Evolutionary conservation across 805 yeast species (phyloP), one percentile per base, ranked within the genome.

Genomic region (Starmerella vaccinii): DNA sequence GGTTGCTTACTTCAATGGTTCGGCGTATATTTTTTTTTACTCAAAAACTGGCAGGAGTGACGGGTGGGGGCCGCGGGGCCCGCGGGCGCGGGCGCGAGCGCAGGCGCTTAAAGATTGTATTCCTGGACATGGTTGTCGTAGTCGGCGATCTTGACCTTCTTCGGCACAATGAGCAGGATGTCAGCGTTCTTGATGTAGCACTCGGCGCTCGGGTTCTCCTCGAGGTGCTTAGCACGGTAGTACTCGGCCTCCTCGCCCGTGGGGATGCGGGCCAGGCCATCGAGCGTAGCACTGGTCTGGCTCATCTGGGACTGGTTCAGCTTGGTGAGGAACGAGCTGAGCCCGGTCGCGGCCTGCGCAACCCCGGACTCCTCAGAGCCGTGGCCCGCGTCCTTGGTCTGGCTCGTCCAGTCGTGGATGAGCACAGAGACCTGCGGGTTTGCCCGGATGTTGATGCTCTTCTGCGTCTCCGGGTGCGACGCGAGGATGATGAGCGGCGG

Each of bases 341-440:
- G 64, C 57, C 60, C 13, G 63, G 58, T 22, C 58, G 58, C n/a
- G 15, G 47, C 47, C 23, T 26, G 47, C 53, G 50, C 32, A n/a
- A 27, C 37, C n/a, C 67, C 63, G 59, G 74, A 73, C 4, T 83
- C 78, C 1, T 86, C 75, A 15, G 83, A 76, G n/a, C 46, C 33
- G 21, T 43, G 52, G 8, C 38, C 22, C 13, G 38, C 78, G 1
- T 86, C 75, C 15, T 83, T 76, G n/a, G 47, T 35, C 26, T 43
- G 52, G 45, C 49, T 49, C n/a, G 54, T 47, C 96, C 96, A 89
- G 61, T 90, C 97, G 63, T 90, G 97, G 39, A 90, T 78, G 53
- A 90, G 71, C 41, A 90, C 64, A 0, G 95, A 82, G 5, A 90
- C 95, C 38, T 77, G 74, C 8, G 90, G 88, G 63, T 90, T 90